Conservation (phyloP, 371 early-diverging fungal species). For the Fennellomyces sp. region DNA sequence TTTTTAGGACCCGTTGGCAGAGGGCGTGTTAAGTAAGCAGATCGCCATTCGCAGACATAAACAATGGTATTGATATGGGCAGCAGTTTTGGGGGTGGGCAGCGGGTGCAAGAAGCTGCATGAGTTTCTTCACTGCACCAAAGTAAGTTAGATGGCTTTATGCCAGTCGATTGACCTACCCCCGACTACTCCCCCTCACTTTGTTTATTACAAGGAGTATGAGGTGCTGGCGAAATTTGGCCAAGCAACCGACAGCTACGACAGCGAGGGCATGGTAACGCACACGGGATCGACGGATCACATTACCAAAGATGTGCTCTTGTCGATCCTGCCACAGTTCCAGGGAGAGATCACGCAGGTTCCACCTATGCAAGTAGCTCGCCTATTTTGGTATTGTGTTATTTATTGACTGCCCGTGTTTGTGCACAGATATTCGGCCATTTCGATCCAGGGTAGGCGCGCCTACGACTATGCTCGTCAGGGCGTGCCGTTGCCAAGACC, state of each 20-base stretch:
- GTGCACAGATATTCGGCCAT: constrained; percentile 48
- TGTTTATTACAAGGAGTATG: constrained; percentile 33
- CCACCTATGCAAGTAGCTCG: constrained; percentile 53
- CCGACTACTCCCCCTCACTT: background rate
- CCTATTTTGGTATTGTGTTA: constrained; percentile 2
- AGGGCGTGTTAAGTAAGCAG: constrained; percentile 48
- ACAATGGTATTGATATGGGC: too few species aligned
- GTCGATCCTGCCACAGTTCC: constrained; percentile 30
- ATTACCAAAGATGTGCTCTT: constrained; percentile 23
- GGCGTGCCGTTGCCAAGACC: constrained; percentile 32
- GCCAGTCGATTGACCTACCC: background rate
- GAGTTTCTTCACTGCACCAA: constrained; percentile 36
- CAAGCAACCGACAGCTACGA: constrained; percentile 54
- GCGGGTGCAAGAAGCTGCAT: constrained; percentile 47
- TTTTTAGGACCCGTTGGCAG: constrained; percentile 53
- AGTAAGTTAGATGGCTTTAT: constrained; percentile 5
- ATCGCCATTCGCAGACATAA: too few species aligned
- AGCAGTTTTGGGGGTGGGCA: constrained; percentile 49
- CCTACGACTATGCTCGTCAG: constrained; percentile 55
- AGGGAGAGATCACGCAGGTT: constrained; percentile 40
- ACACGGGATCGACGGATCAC: constrained; percentile 28
- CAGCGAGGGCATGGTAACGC: constrained; percentile 33
- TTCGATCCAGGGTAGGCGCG: constrained; percentile 46
- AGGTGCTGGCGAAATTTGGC: constrained; percentile 46
- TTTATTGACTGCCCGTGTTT: background rate